Conservation (phyloP, 1,284 basidiomycete species). For the Prillingera fragicola region DNA sequence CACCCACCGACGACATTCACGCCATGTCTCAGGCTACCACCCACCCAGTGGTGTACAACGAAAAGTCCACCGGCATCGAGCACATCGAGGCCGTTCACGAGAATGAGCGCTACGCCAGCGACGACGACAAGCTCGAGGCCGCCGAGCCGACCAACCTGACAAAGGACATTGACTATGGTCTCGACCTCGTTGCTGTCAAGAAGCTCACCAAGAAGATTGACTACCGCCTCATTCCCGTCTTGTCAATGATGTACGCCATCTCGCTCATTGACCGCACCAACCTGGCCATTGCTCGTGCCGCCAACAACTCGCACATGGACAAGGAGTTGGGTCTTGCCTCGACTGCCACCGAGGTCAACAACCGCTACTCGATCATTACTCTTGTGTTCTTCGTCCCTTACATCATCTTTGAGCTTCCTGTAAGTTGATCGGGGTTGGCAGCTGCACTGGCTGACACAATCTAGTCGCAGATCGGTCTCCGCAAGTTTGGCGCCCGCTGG, state of each 20-base stretch:
- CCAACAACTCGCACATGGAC: constrained; percentile 22
- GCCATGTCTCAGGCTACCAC: no score
- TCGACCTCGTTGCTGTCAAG: constrained; percentile 1
- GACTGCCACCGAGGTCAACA: constrained; percentile 29
- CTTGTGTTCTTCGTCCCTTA: constrained; percentile 44
- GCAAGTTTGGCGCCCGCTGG: constrained; percentile 16
- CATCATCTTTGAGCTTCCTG: constrained; percentile 41
- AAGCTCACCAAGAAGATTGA: constrained; percentile 3
- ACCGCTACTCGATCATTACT: constrained; percentile 43
- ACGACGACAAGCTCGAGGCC: no score
- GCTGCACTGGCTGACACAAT: not conserved
- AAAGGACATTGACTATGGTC: constrained; percentile 8
- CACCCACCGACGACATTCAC: no score
- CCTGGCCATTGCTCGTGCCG: constrained; percentile 18
- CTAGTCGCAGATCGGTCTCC: constrained; percentile 19
- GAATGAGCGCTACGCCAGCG: no score
- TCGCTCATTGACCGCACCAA: constrained; percentile 19
- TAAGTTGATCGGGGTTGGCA: not conserved
- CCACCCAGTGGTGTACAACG: no score
- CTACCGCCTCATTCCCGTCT: constrained; percentile 11
- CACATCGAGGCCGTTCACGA: no score
- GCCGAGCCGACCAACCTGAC: no score
- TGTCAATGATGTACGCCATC: constrained; percentile 9
- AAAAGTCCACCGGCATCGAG: no score
- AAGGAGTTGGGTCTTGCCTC: constrained; percentile 21